phyloP scores from a whole-genome alignment of 257 asterid genomes.

The Petrea volubilis region DNA sequence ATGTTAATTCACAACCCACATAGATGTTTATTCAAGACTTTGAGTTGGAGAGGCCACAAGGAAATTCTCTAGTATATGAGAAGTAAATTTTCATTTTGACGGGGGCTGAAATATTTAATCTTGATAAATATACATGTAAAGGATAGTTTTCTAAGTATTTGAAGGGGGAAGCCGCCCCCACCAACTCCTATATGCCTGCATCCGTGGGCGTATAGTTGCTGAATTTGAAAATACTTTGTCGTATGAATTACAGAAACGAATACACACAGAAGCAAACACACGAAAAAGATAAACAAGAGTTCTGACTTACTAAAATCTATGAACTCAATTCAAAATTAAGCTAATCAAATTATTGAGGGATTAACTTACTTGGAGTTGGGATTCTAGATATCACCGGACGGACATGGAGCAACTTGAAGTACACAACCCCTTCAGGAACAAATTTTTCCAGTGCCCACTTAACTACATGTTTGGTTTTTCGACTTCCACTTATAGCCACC shows the following conservation, averaged over 20 bases:
- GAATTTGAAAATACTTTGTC: neutral
- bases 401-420: constrained; percentile 67
- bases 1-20: too few species aligned
- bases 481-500: constrained; percentile 65
- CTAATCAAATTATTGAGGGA: neutral
- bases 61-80: too few species aligned
- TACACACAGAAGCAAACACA: neutral
- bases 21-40: too few species aligned
- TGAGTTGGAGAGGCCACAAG: too few species aligned
- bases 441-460: constrained; percentile 94
- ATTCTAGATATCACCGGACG: constrained; percentile 57
- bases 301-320: neutral
- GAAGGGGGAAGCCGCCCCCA: too few species aligned
- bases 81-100: too few species aligned
- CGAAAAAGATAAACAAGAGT: constrained; percentile 13
- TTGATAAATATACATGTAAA: too few species aligned
- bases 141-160: too few species aligned
- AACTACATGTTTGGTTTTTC: constrained; percentile 53
- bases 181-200: too few species aligned
- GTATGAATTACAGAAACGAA: too few species aligned
- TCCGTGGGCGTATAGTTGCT: neutral
- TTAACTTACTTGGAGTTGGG: constrained; percentile 86
- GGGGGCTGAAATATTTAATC: too few species aligned
- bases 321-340: neutral
- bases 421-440: constrained; percentile 62